phyloP scores from a whole-genome alignment of 1,139 yeast species.

The Spencermartinsiella ligniputridi region DNA sequence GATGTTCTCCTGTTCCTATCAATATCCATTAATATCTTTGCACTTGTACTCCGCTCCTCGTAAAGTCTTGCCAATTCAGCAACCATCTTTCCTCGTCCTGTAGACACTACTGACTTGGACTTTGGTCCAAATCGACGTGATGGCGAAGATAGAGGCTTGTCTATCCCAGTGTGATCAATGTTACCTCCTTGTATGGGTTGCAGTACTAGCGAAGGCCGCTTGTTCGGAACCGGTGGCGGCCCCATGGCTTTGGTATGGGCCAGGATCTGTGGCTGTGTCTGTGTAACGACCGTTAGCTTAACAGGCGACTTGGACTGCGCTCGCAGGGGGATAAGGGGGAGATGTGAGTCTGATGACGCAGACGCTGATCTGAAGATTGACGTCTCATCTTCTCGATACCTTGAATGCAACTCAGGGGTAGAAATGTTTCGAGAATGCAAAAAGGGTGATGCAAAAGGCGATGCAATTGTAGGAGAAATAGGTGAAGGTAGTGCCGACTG shows the following conservation, averaged over 20 bases:
- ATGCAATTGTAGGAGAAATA: neutral
- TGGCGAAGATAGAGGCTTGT: slow-evolving; percentile 14
- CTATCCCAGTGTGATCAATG: neutral
- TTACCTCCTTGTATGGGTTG: neutral
- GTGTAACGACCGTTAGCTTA: slow-evolving; percentile 3
- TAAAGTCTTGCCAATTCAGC: slow-evolving; percentile 33
- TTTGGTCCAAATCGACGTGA: slow-evolving; percentile 19
- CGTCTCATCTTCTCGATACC: neutral
- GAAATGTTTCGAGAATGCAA: slow-evolving; percentile 13
- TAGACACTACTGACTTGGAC: slow-evolving; percentile 18
- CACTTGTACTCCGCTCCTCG: slow-evolving; percentile 27
- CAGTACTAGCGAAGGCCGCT: neutral
- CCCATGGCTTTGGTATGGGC: no score
- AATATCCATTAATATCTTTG: slow-evolving; percentile 22
- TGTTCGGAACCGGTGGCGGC: slow-evolving; percentile 17
- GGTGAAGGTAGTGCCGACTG: neutral
- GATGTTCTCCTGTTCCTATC: slow-evolving; percentile 13
- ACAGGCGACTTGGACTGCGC: neutral
- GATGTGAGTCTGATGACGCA: neutral
- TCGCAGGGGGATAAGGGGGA: slow-evolving; percentile 1
- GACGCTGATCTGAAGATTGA: neutral
- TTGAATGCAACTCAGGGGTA: slow-evolving; percentile 13
- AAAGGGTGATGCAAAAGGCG: slow-evolving; percentile 5
- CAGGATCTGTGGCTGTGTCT: no score
- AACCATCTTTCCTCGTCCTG: slow-evolving; percentile 31